Percentiles rank a stretch among this genome's conserved stretches.
Evolutionary conservation across 306 rosid genomes (phyloP).

Genomic region (Bauhinia variegata): DNA sequence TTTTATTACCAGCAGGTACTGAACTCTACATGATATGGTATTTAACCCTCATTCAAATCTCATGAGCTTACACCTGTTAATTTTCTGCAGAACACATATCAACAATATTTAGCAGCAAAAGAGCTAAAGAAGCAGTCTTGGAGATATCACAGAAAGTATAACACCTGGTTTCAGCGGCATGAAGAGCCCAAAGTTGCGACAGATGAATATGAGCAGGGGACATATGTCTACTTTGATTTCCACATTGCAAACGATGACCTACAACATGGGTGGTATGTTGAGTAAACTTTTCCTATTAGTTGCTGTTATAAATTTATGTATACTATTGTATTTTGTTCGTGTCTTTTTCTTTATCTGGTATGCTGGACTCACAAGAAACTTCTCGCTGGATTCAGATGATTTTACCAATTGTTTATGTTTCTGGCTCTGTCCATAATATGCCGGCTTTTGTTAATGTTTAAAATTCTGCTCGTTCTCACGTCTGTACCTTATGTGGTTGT

Average conservation of each 20-base stretch:
- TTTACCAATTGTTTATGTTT: no score
- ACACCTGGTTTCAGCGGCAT: constrained; percentile 96
- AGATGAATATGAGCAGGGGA: constrained; percentile 95
- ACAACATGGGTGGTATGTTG: constrained; percentile 91
- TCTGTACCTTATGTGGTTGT: constrained; percentile 34
- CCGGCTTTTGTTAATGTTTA: constrained; percentile 5
- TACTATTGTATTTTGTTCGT: no score
- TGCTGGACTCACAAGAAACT: no score
- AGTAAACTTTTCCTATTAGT: constrained; percentile 16
- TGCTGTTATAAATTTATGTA: constrained; percentile 5
- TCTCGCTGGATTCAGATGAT: no score
- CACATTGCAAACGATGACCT: constrained; percentile 81
- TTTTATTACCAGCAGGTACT: constrained; percentile 95
- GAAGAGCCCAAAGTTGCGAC: constrained; percentile 99
- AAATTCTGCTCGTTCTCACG: constrained; percentile 12
- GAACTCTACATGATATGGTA: constrained; percentile 15
- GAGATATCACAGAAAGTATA: constrained; percentile 95
- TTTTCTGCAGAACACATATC: constrained; percentile 82
- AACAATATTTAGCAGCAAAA: constrained; percentile 96
- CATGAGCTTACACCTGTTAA: constrained; percentile 29
- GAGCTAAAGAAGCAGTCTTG: constrained; percentile 98
- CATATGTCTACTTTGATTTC: constrained; percentile 94
- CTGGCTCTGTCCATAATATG: background rate
- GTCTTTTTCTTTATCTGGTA: no score
- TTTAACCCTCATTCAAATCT: constrained; percentile 13